A percentile compares a stretch with the other conserved stretches of the same genome.
These are phyloP conservation scores for Alternaria angustiovoidea DNA, from an alignment of 2,329 filamentous ascomycete genomes.

Conservation along the genomic window DNA sequence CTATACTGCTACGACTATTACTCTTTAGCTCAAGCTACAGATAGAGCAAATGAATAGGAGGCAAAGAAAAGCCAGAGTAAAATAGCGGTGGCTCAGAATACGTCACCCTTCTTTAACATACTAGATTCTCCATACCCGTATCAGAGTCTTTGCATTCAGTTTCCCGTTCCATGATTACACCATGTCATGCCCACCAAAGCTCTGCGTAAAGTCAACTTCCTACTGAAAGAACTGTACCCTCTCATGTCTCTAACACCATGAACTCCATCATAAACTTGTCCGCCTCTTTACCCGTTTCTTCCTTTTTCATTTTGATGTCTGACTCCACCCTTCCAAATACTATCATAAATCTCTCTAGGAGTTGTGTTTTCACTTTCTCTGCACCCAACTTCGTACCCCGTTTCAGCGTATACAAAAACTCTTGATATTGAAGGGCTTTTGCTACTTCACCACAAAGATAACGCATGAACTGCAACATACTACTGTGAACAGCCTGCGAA, in stretches of 20 bases:
- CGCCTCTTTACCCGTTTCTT: background rate
- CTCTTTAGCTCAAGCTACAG: background rate
- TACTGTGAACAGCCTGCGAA: background rate
- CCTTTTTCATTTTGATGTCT: background rate
- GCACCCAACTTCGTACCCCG: background rate
- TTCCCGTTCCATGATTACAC: background rate
- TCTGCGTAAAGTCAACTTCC: background rate
- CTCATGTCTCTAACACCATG: conserved; percentile 8
- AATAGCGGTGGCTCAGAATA: background rate
- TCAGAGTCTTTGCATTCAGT: background rate
- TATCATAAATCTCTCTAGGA: background rate
- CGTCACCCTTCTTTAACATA: background rate
- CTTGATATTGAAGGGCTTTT: background rate
- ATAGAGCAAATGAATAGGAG: background rate
- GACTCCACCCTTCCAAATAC: background rate
- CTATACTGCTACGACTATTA: background rate
- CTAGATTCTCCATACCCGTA: background rate
- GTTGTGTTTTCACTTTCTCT: background rate
- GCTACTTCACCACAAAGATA: background rate
- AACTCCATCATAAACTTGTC: conserved; percentile 13
- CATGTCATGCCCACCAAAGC: background rate
- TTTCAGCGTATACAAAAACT: background rate
- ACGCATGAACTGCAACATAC: background rate
- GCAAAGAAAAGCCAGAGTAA: background rate
- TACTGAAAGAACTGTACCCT: background rate